Evolutionary conservation across 2,329 filamentous ascomycete species (phyloP).

Genomic region (Aspergillus sp.): DNA sequence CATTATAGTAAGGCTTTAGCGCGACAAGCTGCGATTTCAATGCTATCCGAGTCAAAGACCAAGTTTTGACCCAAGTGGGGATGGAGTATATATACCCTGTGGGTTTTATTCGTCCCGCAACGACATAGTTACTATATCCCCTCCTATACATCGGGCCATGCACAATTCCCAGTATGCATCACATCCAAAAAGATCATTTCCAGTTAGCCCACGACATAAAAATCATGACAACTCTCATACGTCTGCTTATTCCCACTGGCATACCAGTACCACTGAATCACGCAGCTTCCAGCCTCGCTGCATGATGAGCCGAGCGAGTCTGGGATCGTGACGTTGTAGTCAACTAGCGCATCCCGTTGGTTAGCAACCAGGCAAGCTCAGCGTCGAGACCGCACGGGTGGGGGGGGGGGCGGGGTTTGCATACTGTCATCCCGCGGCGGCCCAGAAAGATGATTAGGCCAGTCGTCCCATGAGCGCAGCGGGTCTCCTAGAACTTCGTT

Average conservation of each 20-base stretch:
- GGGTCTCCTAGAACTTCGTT: not conserved
- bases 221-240: slow-evolving; percentile 3
- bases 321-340: slow-evolving; percentile 3
- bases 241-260: slow-evolving; percentile 2
- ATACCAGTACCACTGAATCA: slow-evolving; percentile 10
- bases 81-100: too few species aligned
- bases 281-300: not conserved
- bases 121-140: too few species aligned
- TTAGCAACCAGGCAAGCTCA: too few species aligned
- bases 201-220: not conserved
- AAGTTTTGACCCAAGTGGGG: too few species aligned
- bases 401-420: not conserved
- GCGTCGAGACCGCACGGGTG: not conserved
- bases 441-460: slow-evolving; percentile 1
- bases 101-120: too few species aligned
- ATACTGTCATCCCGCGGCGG: not conserved
- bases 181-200: too few species aligned
- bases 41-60: too few species aligned
- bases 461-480: slow-evolving; percentile 1
- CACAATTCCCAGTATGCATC: too few species aligned
- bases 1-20: too few species aligned
- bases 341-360: not conserved
- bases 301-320: not conserved
- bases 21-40: too few species aligned
- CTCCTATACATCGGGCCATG: too few species aligned